Percentiles rank a stretch among this genome's conserved stretches.
Conservation (phyloP, 2,329 filamentous ascomycete genomes). For the Exophiala aquamarina region DNA sequence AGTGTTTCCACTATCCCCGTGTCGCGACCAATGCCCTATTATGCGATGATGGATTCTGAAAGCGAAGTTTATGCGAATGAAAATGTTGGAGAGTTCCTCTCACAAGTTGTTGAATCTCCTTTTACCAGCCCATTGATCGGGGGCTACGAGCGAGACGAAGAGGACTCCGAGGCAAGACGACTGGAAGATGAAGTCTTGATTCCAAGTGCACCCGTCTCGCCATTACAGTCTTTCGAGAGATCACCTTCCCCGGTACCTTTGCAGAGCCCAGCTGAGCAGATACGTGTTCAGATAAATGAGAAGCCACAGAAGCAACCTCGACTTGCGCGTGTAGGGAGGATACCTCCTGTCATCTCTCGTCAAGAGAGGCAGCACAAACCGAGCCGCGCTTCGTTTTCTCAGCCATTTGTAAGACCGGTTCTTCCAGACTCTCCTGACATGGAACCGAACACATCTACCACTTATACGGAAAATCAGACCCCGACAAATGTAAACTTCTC, state of each 20-base stretch:
- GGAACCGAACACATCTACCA: conserved; percentile 12
- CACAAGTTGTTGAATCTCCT: conserved; percentile 38
- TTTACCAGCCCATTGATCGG: conserved; percentile 12
- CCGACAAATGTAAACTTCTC: too few relatives aligned
- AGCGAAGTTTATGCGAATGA: conserved; percentile 39
- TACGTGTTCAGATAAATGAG: conserved; percentile 3
- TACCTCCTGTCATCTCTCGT: conserved; percentile 75
- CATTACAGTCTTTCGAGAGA: conserved; percentile 12
- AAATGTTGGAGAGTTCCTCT: conserved; percentile 46
- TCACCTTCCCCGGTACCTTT: conserved; percentile 13
- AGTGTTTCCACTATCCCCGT: conserved; percentile 38
- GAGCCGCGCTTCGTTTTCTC: conserved; percentile 78
- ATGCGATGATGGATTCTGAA: conserved; percentile 56
- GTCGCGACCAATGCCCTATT: conserved; percentile 53
- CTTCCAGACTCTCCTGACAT: conserved; percentile 35
- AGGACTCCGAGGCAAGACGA: conserved; percentile 1
- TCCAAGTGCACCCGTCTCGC: conserved; percentile 10
- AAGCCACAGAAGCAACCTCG: conserved; percentile 21
- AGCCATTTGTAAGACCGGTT: conserved; percentile 65
- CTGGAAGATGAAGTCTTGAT: conserved; percentile 11
- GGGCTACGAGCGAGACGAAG: conserved; percentile 23
- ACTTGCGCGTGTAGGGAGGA: conserved; percentile 72
- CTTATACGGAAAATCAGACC: conserved; percentile 18
- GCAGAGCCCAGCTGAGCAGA: conserved; percentile 9
- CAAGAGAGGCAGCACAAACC: conserved; percentile 62